A percentile compares a stretch with the other conserved stretches of the same genome.
These are phyloP conservation scores for Coffea canephora DNA, from an alignment of 257 asterid genomes.

Conservation along the genomic window DNA sequence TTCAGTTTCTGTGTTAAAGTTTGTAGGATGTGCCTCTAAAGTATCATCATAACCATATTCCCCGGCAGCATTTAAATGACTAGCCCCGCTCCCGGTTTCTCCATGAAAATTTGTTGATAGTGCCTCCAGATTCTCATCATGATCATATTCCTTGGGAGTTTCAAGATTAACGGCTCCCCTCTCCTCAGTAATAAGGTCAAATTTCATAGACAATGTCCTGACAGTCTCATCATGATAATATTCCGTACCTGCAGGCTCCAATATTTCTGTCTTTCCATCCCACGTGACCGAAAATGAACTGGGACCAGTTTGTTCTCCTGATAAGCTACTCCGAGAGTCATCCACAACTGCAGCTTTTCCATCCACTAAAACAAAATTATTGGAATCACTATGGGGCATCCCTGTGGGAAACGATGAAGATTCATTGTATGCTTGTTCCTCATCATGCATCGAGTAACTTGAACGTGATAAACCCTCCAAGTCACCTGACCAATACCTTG, in stretches of 20 bases:
- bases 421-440: conserved; percentile 54
- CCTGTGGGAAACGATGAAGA: conserved; percentile 48
- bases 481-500: conserved; percentile 49
- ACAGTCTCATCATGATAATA: conserved; percentile 34
- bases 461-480: conserved; percentile 47
- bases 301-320: conserved; percentile 49
- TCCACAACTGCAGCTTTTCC: conserved; percentile 45
- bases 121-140: conserved; percentile 36
- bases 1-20: background rate
- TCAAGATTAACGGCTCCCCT: background rate
- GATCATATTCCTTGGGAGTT: conserved; percentile 10
- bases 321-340: conserved; percentile 35
- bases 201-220: conserved; percentile 32
- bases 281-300: conserved; percentile 52
- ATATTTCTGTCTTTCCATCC: conserved; percentile 50
- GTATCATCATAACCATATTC: conserved; percentile 36
- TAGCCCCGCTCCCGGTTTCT: conserved; percentile 7
- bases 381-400: conserved; percentile 44
- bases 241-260: conserved; percentile 29
- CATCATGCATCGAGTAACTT: conserved; percentile 52
- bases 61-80: background rate
- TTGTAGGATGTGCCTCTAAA: conserved; percentile 31
- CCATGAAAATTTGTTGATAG: conserved; percentile 19
- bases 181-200: conserved; percentile 13
- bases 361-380: conserved; percentile 43